A percentile compares a stretch with the other conserved stretches of the same genome.
phyloP scores from a whole-genome alignment of 768 basidiomycete species.

The Paxillus involutus region DNA sequence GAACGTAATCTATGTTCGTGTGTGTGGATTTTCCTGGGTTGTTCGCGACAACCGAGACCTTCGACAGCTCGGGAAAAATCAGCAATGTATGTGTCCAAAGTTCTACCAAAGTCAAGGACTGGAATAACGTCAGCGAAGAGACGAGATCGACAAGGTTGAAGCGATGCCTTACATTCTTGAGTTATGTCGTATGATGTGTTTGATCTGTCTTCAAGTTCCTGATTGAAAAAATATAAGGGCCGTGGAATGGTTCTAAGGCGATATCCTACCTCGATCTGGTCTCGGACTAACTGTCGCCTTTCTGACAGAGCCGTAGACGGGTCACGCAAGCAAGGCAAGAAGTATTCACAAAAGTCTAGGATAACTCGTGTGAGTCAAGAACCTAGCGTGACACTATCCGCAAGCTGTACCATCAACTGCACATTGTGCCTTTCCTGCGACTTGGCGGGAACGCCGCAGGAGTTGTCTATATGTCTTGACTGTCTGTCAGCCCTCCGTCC shows the following conservation, averaged over 20 bases:
- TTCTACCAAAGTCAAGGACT: constrained; percentile 8
- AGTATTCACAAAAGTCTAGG: constrained; percentile 16
- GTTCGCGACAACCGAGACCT: not conserved
- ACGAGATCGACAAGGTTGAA: not conserved
- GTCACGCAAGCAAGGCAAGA: constrained; percentile 15
- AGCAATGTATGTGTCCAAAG: constrained; percentile 11
- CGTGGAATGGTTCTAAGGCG: not conserved
- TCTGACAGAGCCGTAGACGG: not conserved
- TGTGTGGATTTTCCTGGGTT: constrained; percentile 1
- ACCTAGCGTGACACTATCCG: not conserved
- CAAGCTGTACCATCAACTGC: constrained; percentile 13
- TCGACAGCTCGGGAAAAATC: constrained; percentile 15
- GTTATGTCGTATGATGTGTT: constrained; percentile 17
- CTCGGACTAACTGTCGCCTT: constrained; percentile 15
- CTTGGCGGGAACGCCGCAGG: constrained; percentile 21
- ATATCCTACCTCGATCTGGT: constrained; percentile 12
- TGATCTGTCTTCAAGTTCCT: constrained; percentile 13
- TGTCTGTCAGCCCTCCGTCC: not conserved
- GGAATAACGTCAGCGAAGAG: too few species aligned
- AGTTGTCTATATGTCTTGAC: constrained; percentile 12
- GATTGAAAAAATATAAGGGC: not conserved
- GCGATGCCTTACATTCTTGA: constrained; percentile 13
- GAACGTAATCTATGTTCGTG: not conserved
- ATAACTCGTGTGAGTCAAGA: not conserved
- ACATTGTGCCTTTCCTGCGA: constrained; percentile 18